Conservation (phyloP, 169 alveolate genomes). For the Ichthyophthirius multifiliis region DNA sequence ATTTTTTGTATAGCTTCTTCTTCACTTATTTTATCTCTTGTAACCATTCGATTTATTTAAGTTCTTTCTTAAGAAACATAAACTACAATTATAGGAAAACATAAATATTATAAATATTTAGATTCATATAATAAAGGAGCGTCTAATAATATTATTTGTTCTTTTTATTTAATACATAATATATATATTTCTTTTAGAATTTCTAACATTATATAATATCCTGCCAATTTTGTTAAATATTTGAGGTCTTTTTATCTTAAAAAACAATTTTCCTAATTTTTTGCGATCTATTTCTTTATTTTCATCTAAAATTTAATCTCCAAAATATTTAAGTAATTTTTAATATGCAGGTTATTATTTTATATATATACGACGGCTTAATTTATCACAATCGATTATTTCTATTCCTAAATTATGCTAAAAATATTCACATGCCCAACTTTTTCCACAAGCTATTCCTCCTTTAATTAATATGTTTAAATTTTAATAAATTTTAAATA, state of each 20-base stretch:
- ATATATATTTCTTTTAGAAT: conserved; percentile 34
- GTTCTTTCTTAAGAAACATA: conserved; percentile 24
- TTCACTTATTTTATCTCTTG: conserved; percentile 38
- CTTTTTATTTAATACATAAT: conserved; percentile 27
- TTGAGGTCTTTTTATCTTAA: conserved; percentile 32
- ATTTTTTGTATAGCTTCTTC: conserved; percentile 52
- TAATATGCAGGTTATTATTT: conserved; percentile 39
- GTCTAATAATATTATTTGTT: conserved; percentile 44
- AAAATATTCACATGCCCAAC: conserved; percentile 41
- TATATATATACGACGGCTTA: conserved; percentile 16
- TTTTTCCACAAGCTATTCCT: conserved; percentile 69
- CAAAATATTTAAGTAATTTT: conserved; percentile 24
- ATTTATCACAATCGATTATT: conserved; percentile 40
- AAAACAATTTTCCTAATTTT: conserved; percentile 53
- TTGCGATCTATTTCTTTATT: conserved; percentile 47
- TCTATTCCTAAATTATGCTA: conserved; percentile 1
- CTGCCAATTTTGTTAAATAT: conserved; percentile 38
- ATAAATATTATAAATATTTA: conserved; percentile 47
- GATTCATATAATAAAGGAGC: conserved; percentile 69
- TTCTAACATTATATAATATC: conserved; percentile 45
- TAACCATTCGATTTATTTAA: conserved; percentile 30
- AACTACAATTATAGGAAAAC: conserved; percentile 63
- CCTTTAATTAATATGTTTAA: conserved; percentile 14
- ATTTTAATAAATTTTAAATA: background rate
- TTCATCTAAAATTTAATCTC: conserved; percentile 32